Evolutionary conservation across 2,329 filamentous ascomycete genomes (phyloP).

Genomic region (Exophiala oligosperma): DNA sequence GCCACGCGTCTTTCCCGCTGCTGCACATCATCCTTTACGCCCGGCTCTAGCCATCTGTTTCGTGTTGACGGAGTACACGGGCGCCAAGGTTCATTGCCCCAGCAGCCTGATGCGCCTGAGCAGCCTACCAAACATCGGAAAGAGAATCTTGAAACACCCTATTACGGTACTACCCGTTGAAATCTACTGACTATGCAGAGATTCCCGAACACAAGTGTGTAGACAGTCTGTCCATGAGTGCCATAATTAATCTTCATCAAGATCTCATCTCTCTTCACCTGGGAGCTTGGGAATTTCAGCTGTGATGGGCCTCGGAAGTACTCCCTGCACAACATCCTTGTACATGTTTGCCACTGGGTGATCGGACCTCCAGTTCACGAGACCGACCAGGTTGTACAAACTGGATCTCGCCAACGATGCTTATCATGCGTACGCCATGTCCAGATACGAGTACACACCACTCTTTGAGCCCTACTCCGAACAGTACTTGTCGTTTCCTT

Average conservation of each 20-base stretch:
- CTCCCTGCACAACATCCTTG: too few relatives aligned
- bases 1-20: background rate
- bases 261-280: background rate
- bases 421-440: background rate
- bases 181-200: too few relatives aligned
- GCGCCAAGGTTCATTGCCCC: background rate
- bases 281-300: background rate
- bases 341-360: too few relatives aligned
- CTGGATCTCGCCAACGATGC: background rate
- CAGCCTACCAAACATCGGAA: background rate
- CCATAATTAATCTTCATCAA: background rate
- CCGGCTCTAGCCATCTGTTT: background rate
- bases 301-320: too few relatives aligned
- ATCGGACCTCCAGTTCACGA: background rate
- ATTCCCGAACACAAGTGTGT: too few relatives aligned
- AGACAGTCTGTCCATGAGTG: background rate
- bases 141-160: background rate
- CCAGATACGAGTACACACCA: background rate
- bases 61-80: background rate
- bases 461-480: too few relatives aligned
- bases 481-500: too few relatives aligned
- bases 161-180: too few relatives aligned
- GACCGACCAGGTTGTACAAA: background rate
- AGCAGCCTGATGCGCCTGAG: background rate
- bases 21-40: background rate